Evolutionary conservation across 2,329 filamentous ascomycete species (phyloP).

Genomic region (Aquanectria penicillioides): DNA sequence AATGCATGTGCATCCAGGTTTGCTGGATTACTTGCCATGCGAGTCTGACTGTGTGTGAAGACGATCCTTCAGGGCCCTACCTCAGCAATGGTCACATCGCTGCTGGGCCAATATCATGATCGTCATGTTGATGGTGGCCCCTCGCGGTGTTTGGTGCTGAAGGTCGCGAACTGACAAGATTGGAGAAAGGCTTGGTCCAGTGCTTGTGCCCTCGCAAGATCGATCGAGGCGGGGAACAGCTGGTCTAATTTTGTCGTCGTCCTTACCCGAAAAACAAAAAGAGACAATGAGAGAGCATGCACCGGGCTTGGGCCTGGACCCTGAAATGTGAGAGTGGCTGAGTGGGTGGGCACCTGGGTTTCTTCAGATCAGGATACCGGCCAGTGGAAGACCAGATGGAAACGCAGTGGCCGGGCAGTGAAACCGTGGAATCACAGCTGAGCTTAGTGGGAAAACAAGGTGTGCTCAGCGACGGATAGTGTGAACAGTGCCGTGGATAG

Average conservation of each 20-base stretch:
- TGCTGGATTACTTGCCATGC: background rate
- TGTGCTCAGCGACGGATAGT: background rate
- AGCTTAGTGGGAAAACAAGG: slow-evolving; percentile 3
- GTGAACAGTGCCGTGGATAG: background rate
- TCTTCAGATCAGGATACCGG: too few species aligned
- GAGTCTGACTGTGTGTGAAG: slow-evolving; percentile 11
- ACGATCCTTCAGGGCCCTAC: slow-evolving; percentile 5
- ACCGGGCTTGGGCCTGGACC: slow-evolving; percentile 28
- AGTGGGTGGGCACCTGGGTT: slow-evolving; percentile 13
- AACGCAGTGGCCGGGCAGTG: too few species aligned
- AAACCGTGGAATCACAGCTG: too few species aligned
- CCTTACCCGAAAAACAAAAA: background rate
- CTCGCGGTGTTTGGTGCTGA: too few species aligned
- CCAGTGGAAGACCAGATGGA: too few species aligned
- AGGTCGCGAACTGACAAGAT: too few species aligned
- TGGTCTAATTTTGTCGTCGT: too few species aligned
- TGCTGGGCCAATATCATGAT: slow-evolving; percentile 35
- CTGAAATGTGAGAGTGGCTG: slow-evolving; percentile 18
- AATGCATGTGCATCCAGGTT: background rate
- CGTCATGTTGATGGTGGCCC: slow-evolving; percentile 29
- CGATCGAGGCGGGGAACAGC: too few species aligned
- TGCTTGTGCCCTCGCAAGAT: too few species aligned
- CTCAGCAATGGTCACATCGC: slow-evolving; percentile 7
- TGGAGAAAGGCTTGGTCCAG: too few species aligned
- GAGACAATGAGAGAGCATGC: slow-evolving; percentile 27